phyloP scores from a whole-genome alignment of 148 eudicot species.

The Agrostemma githago region DNA sequence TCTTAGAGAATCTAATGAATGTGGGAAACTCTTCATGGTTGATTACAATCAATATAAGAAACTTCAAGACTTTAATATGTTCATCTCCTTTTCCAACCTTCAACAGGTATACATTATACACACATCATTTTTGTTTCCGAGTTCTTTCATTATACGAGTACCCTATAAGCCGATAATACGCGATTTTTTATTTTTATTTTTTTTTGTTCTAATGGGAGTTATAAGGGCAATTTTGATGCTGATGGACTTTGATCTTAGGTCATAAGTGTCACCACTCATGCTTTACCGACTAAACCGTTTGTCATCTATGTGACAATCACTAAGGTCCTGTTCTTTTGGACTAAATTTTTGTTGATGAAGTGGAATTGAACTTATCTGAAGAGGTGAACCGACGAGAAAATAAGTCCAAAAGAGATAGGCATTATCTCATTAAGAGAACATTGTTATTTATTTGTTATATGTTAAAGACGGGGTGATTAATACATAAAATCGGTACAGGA shows the following conservation, averaged over 20 bases:
- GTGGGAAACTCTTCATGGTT: constrained; percentile 48
- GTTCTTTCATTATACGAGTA: no score
- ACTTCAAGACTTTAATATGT: constrained; percentile 44
- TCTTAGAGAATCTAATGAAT: constrained; percentile 46
- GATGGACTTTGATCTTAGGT: no score
- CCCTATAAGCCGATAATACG: no score
- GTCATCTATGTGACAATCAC: no score
- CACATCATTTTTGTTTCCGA: no score
- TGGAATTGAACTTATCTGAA: not conserved
- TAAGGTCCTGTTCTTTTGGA: no score
- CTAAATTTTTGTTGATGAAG: no score
- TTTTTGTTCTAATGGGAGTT: no score
- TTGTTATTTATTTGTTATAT: not conserved
- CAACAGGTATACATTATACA: constrained; percentile 37
- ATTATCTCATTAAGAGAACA: not conserved
- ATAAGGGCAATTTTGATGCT: no score
- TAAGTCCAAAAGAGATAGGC: not conserved
- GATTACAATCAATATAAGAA: constrained; percentile 33
- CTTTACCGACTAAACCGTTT: no score
- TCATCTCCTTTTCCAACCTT: constrained; percentile 52
- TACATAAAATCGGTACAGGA: constrained; percentile 30
- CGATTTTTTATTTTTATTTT: no score
- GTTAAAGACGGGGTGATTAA: not conserved
- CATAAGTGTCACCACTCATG: no score
- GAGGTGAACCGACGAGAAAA: not conserved